Conservation (phyloP, 176 grass and related monocot genomes). For the maize (Zea mays) region Zm-B73-REFERENCE-NAM-5.0 NC_050099.1:248113501-248114000, state of each 20-base stretch:
- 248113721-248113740: constrained; percentile 40
- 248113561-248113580: neutral
- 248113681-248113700: constrained; percentile 39
- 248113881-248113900: constrained; percentile 46
- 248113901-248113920: constrained; percentile 61
- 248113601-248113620: neutral
- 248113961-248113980: constrained; percentile 85
- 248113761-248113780: constrained; percentile 12
- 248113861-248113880: constrained; percentile 94
- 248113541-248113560: neutral
- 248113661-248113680: constrained; percentile 2
- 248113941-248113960: constrained; percentile 79
- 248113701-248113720: constrained; percentile 23
- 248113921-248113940: constrained; percentile 39
- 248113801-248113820: constrained; percentile 38
- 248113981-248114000: constrained; percentile 69
- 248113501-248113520: neutral
- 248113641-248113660: constrained; percentile 28
- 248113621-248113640: no score
- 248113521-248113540: neutral
- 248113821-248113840: neutral
- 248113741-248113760: constrained; percentile 17
- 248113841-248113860: constrained; percentile 57
- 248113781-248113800: constrained; percentile 35
- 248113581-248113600: neutral